Evolutionary conservation across 192 early-diverging fungal genomes (phyloP), one percentile per base, ranked within the genome.

Genomic region (Backusella macrospora): DNA sequence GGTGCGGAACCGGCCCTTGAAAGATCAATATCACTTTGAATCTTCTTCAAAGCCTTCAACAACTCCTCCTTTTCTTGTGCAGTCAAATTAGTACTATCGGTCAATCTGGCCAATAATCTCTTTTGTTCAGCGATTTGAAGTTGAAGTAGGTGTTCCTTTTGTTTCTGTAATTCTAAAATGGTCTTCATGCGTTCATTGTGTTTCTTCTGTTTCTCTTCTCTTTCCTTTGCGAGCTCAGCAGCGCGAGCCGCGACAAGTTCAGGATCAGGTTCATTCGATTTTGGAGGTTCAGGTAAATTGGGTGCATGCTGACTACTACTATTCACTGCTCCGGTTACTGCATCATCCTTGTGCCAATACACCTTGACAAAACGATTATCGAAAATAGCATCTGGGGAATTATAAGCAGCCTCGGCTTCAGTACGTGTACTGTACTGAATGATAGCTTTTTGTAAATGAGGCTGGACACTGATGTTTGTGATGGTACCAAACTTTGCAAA

Each of bases 331-430:
- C n/a, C n/a, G n/a, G 26, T 16, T 34, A 81, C 72, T 21, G 78
- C 23, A 9, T 87, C 86, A 42, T 81, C 84, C 12, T 83, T 83
- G 40, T 88, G 80, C 90, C 92, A 95, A 77, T 87, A 95, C n/a
- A 95, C 88, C 70, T 92, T 93, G 59, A 95, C 94, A 73, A 95
- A 95, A 23, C 94, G 87, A 76, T 95, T 95, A 18, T 85, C 91
- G 82, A 95, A 95, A 43, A 95, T 91, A 10, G 89, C 85, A 15
- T 92, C 90, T 4, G 94, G 94, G 21, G 87, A 90, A 46, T 82
- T 83, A 66, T 93, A 89, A 12, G 92, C 92, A 8, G 85, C 87
- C 26, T 80, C 78, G 3, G 94, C 94, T 73, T 95, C 94, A 5
- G 79, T 75, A 16, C 77, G 78, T 4, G 73, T 78, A 66, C 82